Conservation (phyloP, 208 protist genomes). For the Angomonas ambiguus region DNA sequence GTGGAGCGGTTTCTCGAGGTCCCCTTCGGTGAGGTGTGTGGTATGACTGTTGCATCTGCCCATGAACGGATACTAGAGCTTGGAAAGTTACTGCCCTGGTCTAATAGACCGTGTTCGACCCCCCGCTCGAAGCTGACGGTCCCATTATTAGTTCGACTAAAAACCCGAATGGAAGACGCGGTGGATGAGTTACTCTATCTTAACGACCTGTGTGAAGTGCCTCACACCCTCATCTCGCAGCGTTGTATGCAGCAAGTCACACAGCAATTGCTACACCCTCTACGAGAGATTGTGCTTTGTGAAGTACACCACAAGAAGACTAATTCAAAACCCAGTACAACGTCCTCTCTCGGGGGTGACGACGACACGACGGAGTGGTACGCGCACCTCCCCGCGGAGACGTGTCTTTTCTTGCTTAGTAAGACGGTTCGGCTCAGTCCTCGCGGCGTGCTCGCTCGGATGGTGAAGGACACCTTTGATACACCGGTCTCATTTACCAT, state of each 20-base stretch:
- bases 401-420: not conserved
- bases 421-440: not conserved
- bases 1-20: slow-evolving; percentile 39
- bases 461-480: not conserved
- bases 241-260: not conserved
- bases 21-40: slow-evolving; percentile 42
- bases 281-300: not conserved
- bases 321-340: no score
- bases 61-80: slow-evolving; percentile 28
- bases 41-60: slow-evolving; percentile 25
- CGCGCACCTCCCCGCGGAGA: not conserved
- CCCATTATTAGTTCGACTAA: slow-evolving; percentile 7
- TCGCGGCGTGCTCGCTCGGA: not conserved
- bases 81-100: slow-evolving; percentile 25
- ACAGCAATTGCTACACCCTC: not conserved
- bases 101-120: no score
- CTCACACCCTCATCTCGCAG: slow-evolving; percentile 3
- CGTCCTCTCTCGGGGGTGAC: no score
- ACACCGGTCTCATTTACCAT: not conserved
- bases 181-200: slow-evolving; percentile 83
- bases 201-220: slow-evolving; percentile 68
- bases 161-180: slow-evolving; percentile 52
- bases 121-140: not conserved
- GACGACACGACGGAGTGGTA: not conserved
- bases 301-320: no score